phyloP scores from a whole-genome alignment of 345 rosid genomes.

The Gynandropsis gynandra region DNA sequence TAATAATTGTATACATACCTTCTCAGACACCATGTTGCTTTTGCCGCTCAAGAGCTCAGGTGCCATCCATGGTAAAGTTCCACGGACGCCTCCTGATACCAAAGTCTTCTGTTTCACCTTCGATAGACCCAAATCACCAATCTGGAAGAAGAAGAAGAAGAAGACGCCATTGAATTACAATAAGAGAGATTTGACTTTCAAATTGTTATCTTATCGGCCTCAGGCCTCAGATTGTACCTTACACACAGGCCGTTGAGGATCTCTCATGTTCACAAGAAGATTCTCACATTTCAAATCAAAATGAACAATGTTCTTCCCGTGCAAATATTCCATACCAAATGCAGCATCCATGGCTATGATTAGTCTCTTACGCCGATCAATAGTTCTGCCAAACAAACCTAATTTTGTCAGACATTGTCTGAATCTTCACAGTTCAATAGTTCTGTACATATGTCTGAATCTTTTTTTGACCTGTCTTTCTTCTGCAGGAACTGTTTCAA shows the following conservation, averaged over 20 bases:
- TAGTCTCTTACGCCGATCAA: constrained; percentile 98
- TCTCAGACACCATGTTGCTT: constrained; percentile 94
- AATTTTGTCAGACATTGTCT: too few species aligned
- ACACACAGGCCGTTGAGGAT: constrained; percentile 95
- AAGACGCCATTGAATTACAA: too few species aligned
- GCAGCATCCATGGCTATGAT: constrained; percentile 98
- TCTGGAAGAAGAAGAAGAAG: constrained; percentile 48
- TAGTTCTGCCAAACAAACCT: constrained; percentile 53
- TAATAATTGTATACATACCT: constrained; percentile 40
- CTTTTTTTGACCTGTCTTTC: constrained; percentile 69
- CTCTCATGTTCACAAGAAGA: constrained; percentile 96
- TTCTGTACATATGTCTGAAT: constrained; percentile 12
- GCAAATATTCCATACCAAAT: constrained; percentile 98
- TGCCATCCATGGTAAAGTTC: constrained; percentile 99
- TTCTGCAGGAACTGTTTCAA: constrained; percentile 95
- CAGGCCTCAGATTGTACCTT: too few species aligned
- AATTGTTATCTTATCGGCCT: too few species aligned
- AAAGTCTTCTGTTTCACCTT: constrained; percentile 93
- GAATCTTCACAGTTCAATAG: too few species aligned
- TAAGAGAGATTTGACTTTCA: too few species aligned
- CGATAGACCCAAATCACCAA: constrained; percentile 93
- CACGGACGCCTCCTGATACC: constrained; percentile 98
- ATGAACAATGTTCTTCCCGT: constrained; percentile 94
- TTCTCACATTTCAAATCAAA: constrained; percentile 98
- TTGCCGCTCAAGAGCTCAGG: constrained; percentile 98